A percentile compares a stretch with the other conserved stretches of the same genome.
Evolutionary conservation across 768 basidiomycete genomes (phyloP).

Genomic region (Daedaleopsis nitida): DNA sequence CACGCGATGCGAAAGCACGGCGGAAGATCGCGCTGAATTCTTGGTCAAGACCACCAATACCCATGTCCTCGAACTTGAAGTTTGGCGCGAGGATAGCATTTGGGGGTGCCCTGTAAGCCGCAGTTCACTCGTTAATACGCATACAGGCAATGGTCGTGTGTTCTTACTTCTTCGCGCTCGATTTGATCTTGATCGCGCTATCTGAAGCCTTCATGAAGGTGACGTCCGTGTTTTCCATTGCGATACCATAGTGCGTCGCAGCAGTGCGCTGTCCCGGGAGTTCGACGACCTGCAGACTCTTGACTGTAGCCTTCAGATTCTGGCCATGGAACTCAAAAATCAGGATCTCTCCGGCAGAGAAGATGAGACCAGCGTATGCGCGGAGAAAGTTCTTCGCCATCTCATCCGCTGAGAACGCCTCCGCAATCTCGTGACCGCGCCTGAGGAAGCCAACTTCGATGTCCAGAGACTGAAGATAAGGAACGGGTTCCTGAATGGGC

Average conservation of each 20-base stretch:
- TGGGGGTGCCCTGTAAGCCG: conserved; percentile 65
- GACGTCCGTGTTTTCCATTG: conserved; percentile 92
- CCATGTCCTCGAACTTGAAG: conserved; percentile 99
- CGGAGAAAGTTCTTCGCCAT: conserved; percentile 75
- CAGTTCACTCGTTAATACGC: background rate
- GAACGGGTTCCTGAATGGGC: conserved; percentile 46
- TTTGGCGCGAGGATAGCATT: conserved; percentile 97
- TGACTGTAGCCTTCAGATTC: conserved; percentile 72
- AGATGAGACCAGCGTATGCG: conserved; percentile 71
- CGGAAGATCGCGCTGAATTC: conserved; percentile 98
- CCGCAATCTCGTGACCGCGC: conserved; percentile 53
- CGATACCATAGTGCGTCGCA: conserved; percentile 57
- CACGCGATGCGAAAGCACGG: conserved; percentile 95
- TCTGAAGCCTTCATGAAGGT: conserved; percentile 83
- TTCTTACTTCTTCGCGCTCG: conserved; percentile 81
- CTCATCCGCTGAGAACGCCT: conserved; percentile 87
- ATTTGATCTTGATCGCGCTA: conserved; percentile 87
- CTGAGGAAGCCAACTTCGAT: conserved; percentile 73
- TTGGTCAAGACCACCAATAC: conserved; percentile 94
- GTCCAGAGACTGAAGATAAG: conserved; percentile 78
- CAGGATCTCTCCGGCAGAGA: conserved; percentile 68
- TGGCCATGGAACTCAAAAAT: conserved; percentile 90
- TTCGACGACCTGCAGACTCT: conserved; percentile 59
- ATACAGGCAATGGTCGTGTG: conserved; percentile 23
- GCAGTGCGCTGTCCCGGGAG: conserved; percentile 56